A percentile compares a stretch with the other conserved stretches of the same genome.
Conservation (phyloP, 352 stramenopile genomes). For the Phytopythium sindhum region DNA sequence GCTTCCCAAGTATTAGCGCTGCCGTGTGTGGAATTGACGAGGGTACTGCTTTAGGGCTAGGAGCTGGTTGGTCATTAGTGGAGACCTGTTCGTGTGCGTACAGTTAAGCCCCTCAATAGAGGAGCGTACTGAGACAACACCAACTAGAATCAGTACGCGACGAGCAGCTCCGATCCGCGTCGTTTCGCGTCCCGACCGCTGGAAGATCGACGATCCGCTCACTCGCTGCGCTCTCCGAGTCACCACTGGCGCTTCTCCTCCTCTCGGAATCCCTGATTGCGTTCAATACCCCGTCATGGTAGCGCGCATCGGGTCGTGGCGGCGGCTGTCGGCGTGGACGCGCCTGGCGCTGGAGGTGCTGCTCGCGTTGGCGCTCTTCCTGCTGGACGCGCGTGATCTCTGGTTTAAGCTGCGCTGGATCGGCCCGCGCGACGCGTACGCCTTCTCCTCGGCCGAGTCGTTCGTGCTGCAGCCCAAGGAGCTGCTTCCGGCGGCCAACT, state of each 20-base stretch:
- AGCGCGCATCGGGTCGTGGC: not conserved
- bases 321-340: not conserved
- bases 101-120: not conserved
- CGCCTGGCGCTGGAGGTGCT: slow-evolving; percentile 29
- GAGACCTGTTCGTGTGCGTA: not conserved
- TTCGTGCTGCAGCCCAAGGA: slow-evolving; percentile 15
- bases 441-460: slow-evolving; percentile 28
- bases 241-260: not conserved
- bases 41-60: too few species aligned
- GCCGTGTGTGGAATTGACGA: too few species aligned
- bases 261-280: not conserved
- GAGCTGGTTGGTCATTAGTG: not conserved
- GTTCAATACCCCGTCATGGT: not conserved
- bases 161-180: not conserved
- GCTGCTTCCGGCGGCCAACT: slow-evolving; percentile 6
- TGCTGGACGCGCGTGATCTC: slow-evolving; percentile 50
- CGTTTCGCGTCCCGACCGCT: slow-evolving; percentile 5
- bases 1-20: too few species aligned
- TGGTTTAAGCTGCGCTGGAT: slow-evolving; percentile 61
- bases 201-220: not conserved
- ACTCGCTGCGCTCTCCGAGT: not conserved
- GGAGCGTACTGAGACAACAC: not conserved
- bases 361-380: slow-evolving; percentile 19
- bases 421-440: slow-evolving; percentile 32
- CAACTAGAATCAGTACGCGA: not conserved